Evolutionary conservation across 2,329 filamentous ascomycete genomes (phyloP).

Genomic region (Fusarium luffae): DNA sequence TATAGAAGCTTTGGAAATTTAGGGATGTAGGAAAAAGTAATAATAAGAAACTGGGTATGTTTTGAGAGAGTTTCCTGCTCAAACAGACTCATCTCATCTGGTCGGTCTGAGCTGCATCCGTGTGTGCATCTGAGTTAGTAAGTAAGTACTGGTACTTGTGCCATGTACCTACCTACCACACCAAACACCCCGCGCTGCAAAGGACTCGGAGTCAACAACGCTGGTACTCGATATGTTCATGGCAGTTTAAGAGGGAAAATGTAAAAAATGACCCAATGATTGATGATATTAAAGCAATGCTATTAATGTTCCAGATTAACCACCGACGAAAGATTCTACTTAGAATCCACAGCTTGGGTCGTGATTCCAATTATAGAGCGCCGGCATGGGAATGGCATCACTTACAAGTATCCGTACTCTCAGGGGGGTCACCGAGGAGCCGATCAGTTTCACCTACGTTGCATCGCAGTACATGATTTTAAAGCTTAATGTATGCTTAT

Average conservation of each 20-base stretch:
- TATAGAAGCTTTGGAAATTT: neutral
- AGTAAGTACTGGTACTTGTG: slow-evolving; percentile 30
- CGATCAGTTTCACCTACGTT: neutral
- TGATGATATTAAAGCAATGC: neutral
- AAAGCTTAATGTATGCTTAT: neutral
- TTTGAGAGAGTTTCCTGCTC: slow-evolving; percentile 32
- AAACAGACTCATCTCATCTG: slow-evolving; percentile 32
- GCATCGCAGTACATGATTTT: neutral
- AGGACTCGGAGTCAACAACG: neutral
- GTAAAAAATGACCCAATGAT: no score
- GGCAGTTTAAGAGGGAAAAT: neutral
- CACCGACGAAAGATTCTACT: neutral
- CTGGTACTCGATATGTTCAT: no score
- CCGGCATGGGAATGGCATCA: neutral
- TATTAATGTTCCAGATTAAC: neutral
- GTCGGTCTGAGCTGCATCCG: slow-evolving; percentile 3
- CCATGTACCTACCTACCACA: slow-evolving; percentile 13
- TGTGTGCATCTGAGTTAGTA: neutral
- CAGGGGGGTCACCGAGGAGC: neutral
- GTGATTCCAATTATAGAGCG: neutral
- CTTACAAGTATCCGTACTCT: neutral
- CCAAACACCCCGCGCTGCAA: neutral
- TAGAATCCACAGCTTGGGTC: neutral
- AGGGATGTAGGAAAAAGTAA: neutral
- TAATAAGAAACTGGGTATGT: neutral